Evolutionary conservation across 805 yeast genomes (phyloP).

Genomic region (Sugiyamaella americana): DNA sequence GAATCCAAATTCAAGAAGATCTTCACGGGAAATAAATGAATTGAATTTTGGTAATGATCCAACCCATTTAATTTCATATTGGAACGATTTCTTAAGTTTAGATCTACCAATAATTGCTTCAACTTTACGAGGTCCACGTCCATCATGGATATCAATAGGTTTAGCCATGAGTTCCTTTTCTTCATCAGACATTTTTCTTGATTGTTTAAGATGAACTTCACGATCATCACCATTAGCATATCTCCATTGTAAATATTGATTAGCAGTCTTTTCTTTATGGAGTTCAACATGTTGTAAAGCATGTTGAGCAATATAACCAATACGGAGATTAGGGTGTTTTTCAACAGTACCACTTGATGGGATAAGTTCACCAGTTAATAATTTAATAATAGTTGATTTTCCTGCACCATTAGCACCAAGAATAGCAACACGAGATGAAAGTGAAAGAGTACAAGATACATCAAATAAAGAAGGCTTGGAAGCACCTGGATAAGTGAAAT

Average conservation of each 20-base stretch:
- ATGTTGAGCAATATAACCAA: slow-evolving; percentile 98
- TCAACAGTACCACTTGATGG: slow-evolving; percentile 88
- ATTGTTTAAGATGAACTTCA: slow-evolving; percentile 89
- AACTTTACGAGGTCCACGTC: slow-evolving; percentile 78
- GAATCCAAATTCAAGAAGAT: slow-evolving; percentile 75
- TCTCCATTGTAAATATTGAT: slow-evolving; percentile 98
- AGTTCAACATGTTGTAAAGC: slow-evolving; percentile 95
- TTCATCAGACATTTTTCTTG: slow-evolving; percentile 75
- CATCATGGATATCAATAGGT: slow-evolving; percentile 76
- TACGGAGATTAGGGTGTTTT: slow-evolving; percentile 96
- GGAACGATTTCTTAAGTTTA: slow-evolving; percentile 92
- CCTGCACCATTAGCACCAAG: slow-evolving; percentile 99
- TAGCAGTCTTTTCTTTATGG: slow-evolving; percentile 96
- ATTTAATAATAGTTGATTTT: slow-evolving; percentile 89
- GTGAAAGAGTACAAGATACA: slow-evolving; percentile 84
- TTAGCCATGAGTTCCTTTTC: slow-evolving; percentile 73
- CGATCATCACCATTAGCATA: slow-evolving; percentile 97
- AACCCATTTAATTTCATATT: slow-evolving; percentile 94
- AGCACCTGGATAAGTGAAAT: slow-evolving; percentile 87
- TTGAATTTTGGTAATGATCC: slow-evolving; percentile 88
- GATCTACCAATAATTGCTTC: slow-evolving; percentile 98
- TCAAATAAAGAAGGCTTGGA: slow-evolving; percentile 69
- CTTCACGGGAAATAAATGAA: slow-evolving; percentile 87
- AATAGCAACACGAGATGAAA: slow-evolving; percentile 95
- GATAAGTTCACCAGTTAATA: slow-evolving; percentile 84